Base-by-base conservation (phyloP, 1,139 yeast genomes). In the Hemisphaericaspora xylanilytica region DNA sequence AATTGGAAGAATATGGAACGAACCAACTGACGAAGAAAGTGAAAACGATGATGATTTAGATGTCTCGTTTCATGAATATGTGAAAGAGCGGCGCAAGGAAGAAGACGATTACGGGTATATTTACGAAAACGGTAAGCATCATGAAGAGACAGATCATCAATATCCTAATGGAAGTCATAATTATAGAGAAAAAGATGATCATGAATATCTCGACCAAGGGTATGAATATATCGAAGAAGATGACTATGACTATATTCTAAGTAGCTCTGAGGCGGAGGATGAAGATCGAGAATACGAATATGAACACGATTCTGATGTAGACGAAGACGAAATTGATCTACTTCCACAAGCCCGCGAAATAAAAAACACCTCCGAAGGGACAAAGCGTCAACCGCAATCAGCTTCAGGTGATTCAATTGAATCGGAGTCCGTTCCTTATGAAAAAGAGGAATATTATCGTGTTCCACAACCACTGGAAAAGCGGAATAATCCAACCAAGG, bases 161-260 rank as follows among this genome's bases (percentile, higher is more conserved):
- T n/a, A n/a, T n/a, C n/a, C n/a, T n/a, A n/a, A n/a, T n/a, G n/a
- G n/a, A n/a, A n/a, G n/a, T n/a, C n/a, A n/a, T n/a, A n/a, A n/a
- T n/a, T n/a, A n/a, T n/a, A n/a, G n/a, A n/a, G n/a, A n/a, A n/a
- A n/a, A n/a, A n/a, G n/a, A n/a, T n/a, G n/a, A n/a, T 22, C 8
- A 30, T 24, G 36, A 38, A 21, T 45, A 34, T 33, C 10, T 37
- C 13, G 30, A 35, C 27, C 32, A 36, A 10, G 35, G 38, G 8
- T 18, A 32, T 5, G 44, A 37, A 14, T 37, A 36, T 11, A 37
- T 36, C n/a, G 41, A 43, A 12, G 38, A 28, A 13, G 48, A 40
- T 17, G 39, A 42, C 17, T 44, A 12, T 6, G 34, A 33, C 20
- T 33, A 33, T 18, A 12, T 6, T 15, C 10, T 17, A 13, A 22